Conservation (phyloP, 495 filamentous ascomycete species). For the Penicillium dipodomyicola region DNA sequence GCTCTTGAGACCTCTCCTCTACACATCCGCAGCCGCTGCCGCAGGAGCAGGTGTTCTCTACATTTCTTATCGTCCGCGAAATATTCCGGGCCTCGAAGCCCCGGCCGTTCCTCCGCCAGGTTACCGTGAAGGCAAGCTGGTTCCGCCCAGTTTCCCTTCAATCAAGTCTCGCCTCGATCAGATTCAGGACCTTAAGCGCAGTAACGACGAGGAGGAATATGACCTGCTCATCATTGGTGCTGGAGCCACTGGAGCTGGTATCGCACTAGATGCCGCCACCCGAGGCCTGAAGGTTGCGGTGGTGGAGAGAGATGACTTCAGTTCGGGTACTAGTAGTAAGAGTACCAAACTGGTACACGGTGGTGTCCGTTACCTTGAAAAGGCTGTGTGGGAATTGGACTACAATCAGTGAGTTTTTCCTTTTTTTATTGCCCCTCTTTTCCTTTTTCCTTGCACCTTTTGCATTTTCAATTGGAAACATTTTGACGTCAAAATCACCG, state of each 20-base stretch:
- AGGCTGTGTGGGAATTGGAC: constrained; percentile 94
- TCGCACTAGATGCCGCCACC: constrained; percentile 91
- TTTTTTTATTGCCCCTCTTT: constrained; percentile 12
- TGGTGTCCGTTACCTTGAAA: constrained; percentile 93
- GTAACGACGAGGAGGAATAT: constrained; percentile 53
- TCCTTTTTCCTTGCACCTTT: neutral
- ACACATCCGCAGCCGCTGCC: constrained; percentile 56
- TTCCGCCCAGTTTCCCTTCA: constrained; percentile 75
- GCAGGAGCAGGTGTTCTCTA: constrained; percentile 66
- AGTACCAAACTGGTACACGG: constrained; percentile 97
- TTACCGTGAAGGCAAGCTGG: constrained; percentile 74
- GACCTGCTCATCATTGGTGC: constrained; percentile 90
- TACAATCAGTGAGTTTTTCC: constrained; percentile 68
- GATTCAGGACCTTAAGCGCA: constrained; percentile 50
- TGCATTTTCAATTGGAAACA: neutral
- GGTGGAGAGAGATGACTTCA: constrained; percentile 96
- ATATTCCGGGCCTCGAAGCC: constrained; percentile 80
- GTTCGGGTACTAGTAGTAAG: constrained; percentile 90
- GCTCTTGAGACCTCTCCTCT: constrained; percentile 58
- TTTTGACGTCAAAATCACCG: neutral
- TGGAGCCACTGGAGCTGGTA: constrained; percentile 88
- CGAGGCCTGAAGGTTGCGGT: constrained; percentile 89
- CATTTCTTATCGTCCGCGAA: constrained; percentile 76
- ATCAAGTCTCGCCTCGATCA: constrained; percentile 67
- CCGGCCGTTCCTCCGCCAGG: constrained; percentile 78